Percentiles rank a stretch among this genome's conserved stretches.
Evolutionary conservation across 2,329 filamentous ascomycete species (phyloP).

Genomic region (Aureobasidium sp.): DNA sequence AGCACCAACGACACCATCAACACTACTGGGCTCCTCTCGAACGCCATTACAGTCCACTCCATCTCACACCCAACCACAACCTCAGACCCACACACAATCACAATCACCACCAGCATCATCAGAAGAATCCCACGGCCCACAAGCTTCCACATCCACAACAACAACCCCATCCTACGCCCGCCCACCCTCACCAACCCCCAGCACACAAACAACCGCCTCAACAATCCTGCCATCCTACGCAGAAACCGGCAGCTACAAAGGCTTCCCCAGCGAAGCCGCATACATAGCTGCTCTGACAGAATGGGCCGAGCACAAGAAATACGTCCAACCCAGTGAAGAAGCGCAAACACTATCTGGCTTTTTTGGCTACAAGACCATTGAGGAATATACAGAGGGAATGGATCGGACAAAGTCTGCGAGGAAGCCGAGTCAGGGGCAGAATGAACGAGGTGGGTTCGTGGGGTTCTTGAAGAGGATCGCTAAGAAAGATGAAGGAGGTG

Average conservation of each 20-base stretch:
- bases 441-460: neutral
- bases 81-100: neutral
- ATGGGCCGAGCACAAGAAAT: slow-evolving; percentile 24
- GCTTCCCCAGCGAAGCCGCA: slow-evolving; percentile 21
- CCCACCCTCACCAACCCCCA: slow-evolving; percentile 1
- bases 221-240: neutral
- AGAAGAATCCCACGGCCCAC: neutral
- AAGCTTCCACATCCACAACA: neutral
- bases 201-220: neutral
- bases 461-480: neutral
- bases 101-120: neutral
- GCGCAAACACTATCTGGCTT: slow-evolving; percentile 18
- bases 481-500: slow-evolving; percentile 1
- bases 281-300: slow-evolving; percentile 22
- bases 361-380: slow-evolving; percentile 22
- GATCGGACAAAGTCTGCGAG: slow-evolving; percentile 16
- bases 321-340: slow-evolving; percentile 17
- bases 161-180: neutral
- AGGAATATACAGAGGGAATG: slow-evolving; percentile 17
- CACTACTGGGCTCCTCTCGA: neutral
- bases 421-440: neutral
- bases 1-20: neutral
- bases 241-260: slow-evolving; percentile 16
- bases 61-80: neutral
- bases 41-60: neutral